phyloP scores from a whole-genome alignment of 2,329 filamentous ascomycete genomes.

The Pestalotiopsis fici region DNA sequence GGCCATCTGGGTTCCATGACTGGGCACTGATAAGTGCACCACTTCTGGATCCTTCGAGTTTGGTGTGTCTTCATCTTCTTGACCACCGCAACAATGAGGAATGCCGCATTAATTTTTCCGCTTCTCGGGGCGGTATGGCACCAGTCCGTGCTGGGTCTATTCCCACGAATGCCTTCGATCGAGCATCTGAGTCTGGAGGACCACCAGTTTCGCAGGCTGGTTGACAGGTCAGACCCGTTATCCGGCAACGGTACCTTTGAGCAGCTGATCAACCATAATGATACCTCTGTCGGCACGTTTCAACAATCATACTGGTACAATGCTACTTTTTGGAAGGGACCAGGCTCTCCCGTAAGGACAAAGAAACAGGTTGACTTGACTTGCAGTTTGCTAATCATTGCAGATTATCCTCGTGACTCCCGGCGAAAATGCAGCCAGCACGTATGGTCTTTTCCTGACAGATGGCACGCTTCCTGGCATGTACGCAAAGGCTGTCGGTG shows the following conservation, averaged over 20 bases:
- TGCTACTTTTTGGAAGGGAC: slow-evolving; percentile 51
- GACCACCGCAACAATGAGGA: slow-evolving; percentile 13
- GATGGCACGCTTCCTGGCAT: slow-evolving; percentile 49
- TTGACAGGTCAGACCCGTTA: background rate
- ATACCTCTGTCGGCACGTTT: slow-evolving; percentile 57
- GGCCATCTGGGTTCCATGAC: background rate
- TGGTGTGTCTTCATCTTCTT: background rate
- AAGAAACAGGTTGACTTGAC: slow-evolving; percentile 1
- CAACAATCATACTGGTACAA: slow-evolving; percentile 52
- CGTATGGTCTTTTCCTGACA: slow-evolving; percentile 52
- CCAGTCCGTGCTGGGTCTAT: slow-evolving; percentile 14
- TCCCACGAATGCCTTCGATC: slow-evolving; percentile 17
- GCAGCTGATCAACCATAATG: slow-evolving; percentile 60
- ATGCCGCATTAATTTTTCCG: slow-evolving; percentile 8
- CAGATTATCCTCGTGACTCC: slow-evolving; percentile 53
- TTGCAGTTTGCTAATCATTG: background rate
- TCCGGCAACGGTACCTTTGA: slow-evolving; percentile 38
- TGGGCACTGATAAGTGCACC: background rate
- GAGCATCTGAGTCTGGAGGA: slow-evolving; percentile 12
- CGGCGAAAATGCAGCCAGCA: slow-evolving; percentile 47
- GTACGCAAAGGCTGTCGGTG: slow-evolving; percentile 52
- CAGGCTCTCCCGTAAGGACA: slow-evolving; percentile 49
- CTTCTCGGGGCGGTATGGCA: slow-evolving; percentile 12
- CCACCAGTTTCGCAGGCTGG: background rate
- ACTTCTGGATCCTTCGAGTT: background rate